Percentiles rank a stretch among this genome's conserved stretches.
phyloP scores from a whole-genome alignment of 805 yeast genomes.

The Kodamaea fukazawae region DNA sequence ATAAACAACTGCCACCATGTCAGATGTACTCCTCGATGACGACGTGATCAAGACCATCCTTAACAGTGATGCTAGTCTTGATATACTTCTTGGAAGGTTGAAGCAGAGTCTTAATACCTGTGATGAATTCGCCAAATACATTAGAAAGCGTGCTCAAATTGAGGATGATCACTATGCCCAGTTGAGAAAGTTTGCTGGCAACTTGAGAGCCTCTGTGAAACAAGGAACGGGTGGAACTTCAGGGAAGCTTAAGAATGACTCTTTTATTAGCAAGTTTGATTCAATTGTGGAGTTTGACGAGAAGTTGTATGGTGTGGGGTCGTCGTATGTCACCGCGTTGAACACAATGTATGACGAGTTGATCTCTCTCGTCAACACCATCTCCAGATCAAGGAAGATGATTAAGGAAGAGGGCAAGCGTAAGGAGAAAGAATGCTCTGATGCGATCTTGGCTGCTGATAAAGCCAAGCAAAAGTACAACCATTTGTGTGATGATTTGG shows the following conservation, averaged over 20 bases:
- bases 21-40: conserved; percentile 28
- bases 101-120: conserved; percentile 79
- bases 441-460: conserved; percentile 79
- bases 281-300: conserved; percentile 77
- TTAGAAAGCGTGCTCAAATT: conserved; percentile 71
- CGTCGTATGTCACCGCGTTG: conserved; percentile 74
- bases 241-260: conserved; percentile 52
- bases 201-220: conserved; percentile 50
- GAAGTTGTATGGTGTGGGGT: conserved; percentile 62
- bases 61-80: conserved; percentile 74
- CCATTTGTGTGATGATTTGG: conserved; percentile 82
- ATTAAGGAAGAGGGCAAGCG: conserved; percentile 79
- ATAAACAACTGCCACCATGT: conserved; percentile 2
- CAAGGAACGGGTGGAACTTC: conserved; percentile 26
- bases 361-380: conserved; percentile 62
- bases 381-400: conserved; percentile 69
- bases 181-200: conserved; percentile 64
- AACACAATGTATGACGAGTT: conserved; percentile 86
- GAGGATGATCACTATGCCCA: conserved; percentile 80
- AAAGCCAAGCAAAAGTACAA: conserved; percentile 78
- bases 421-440: conserved; percentile 80
- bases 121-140: conserved; percentile 78
- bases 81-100: conserved; percentile 64
- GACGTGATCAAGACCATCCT: conserved; percentile 52
- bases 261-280: conserved; percentile 65